These are phyloP conservation scores for Dendrobium officinale DNA, from an alignment of 106 monocot species.

Conservation along the genomic window DNA sequence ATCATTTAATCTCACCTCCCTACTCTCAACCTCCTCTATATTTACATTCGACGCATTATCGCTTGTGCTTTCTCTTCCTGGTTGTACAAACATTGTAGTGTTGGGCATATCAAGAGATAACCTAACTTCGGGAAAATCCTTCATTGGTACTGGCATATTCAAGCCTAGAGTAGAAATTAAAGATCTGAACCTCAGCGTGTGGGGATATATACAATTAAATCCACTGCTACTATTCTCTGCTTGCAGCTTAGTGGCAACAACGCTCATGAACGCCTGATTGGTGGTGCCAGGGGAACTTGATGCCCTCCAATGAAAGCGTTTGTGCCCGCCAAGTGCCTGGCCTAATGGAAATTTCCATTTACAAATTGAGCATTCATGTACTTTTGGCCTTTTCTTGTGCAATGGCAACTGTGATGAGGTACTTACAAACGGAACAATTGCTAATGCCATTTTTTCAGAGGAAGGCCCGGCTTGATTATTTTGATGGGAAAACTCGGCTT, in stretches of 20 bases:
- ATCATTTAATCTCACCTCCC: constrained; percentile 35
- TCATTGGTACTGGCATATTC: constrained; percentile 35
- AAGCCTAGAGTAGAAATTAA: constrained; percentile 35
- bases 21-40: constrained; percentile 45
- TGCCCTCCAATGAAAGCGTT: constrained; percentile 59
- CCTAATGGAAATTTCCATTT: constrained; percentile 58
- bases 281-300: not conserved
- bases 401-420: not conserved
- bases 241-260: not conserved
- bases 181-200: not conserved
- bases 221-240: not conserved
- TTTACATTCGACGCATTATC: not conserved
- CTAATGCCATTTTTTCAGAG: no score
- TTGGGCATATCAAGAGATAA: constrained; percentile 25
- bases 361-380: constrained; percentile 73
- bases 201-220: no score
- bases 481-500: no score
- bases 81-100: constrained; percentile 25
- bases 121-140: not conserved
- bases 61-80: constrained; percentile 11
- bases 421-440: not conserved
- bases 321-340: constrained; percentile 70
- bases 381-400: constrained; percentile 50
- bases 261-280: no score
- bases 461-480: no score